phyloP scores from a whole-genome alignment of 495 filamentous ascomycete species.

The Chaetomium tenue region DNA sequence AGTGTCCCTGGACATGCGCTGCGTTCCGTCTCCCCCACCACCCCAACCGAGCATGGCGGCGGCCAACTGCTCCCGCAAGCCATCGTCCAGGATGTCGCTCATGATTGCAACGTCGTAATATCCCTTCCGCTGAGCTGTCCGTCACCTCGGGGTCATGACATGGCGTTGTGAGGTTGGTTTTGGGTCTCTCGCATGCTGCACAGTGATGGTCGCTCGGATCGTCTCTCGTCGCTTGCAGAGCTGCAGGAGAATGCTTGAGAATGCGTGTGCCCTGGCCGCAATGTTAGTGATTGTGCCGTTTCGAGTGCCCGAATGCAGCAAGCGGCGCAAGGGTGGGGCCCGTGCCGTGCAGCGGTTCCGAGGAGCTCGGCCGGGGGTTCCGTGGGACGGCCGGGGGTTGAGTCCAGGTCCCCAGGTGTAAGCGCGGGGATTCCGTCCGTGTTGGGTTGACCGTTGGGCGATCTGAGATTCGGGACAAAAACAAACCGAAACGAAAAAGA shows the following conservation, averaged over 20 bases:
- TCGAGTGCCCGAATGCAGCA: neutral
- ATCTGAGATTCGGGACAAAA: neutral
- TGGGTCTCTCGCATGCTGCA: slow-evolving; percentile 6
- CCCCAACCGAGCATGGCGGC: slow-evolving; percentile 13
- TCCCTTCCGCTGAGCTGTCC: slow-evolving; percentile 13
- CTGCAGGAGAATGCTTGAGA: neutral
- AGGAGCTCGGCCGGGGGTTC: neutral
- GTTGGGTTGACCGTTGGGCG: slow-evolving; percentile 1
- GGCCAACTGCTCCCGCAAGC: slow-evolving; percentile 14
- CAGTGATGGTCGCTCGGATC: neutral
- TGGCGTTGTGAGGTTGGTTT: neutral
- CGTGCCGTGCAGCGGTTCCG: slow-evolving; percentile 12
- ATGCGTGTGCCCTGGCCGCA: too few relatives aligned
- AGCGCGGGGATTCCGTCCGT: neutral
- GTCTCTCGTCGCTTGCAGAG: neutral
- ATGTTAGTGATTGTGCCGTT: too few relatives aligned
- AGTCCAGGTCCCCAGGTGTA: neutral
- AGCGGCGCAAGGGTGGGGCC: neutral
- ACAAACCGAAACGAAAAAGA: neutral
- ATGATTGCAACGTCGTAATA: slow-evolving; percentile 26
- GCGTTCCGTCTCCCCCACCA: slow-evolving; percentile 2
- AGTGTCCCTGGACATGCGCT: neutral
- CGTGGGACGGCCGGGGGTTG: neutral
- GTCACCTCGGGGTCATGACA: slow-evolving; percentile 14
- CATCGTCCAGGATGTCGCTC: slow-evolving; percentile 19